These are phyloP conservation scores for Metschnikowia gelsemii DNA, from an alignment of 805 yeast genomes.

Conservation along the genomic window DNA sequence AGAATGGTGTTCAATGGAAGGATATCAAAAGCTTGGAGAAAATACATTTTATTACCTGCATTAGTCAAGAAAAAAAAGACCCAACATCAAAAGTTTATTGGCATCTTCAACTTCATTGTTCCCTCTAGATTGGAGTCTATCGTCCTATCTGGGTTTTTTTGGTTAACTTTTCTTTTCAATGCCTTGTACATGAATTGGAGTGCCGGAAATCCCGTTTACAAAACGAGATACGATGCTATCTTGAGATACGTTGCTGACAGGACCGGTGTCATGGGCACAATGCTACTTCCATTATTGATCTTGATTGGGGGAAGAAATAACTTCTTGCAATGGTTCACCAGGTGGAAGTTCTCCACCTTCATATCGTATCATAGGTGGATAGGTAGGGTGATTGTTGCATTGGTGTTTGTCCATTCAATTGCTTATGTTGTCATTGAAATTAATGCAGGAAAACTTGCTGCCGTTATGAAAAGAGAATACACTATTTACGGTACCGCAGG, in stretches of 20 bases:
- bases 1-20: slow-evolving; percentile 22
- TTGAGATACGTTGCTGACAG: slow-evolving; percentile 17
- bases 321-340: slow-evolving; percentile 21
- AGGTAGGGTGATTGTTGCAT: slow-evolving; percentile 17
- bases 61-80: slow-evolving; percentile 29
- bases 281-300: slow-evolving; percentile 20
- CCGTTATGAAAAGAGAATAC: slow-evolving; percentile 11
- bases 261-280: slow-evolving; percentile 19
- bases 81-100: slow-evolving; percentile 23
- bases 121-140: slow-evolving; percentile 26
- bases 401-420: slow-evolving; percentile 20
- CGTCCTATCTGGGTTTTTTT: slow-evolving; percentile 23
- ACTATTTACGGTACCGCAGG: slow-evolving; percentile 18
- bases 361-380: slow-evolving; percentile 22
- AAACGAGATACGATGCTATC: slow-evolving; percentile 9
- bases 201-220: slow-evolving; percentile 38
- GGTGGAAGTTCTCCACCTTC: slow-evolving; percentile 22
- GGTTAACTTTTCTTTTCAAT: slow-evolving; percentile 14
- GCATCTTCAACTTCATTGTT: slow-evolving; percentile 30
- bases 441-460: slow-evolving; percentile 1
- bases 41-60: slow-evolving; percentile 42
- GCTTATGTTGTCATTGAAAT: slow-evolving; percentile 12
- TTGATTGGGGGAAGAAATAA: slow-evolving; percentile 23
- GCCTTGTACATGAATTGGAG: slow-evolving; percentile 25
- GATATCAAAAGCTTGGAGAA: slow-evolving; percentile 35